These are phyloP conservation scores for Nicotiana paniculata DNA, from an alignment of 257 asterid species.

Conservation along the genomic window DNA sequence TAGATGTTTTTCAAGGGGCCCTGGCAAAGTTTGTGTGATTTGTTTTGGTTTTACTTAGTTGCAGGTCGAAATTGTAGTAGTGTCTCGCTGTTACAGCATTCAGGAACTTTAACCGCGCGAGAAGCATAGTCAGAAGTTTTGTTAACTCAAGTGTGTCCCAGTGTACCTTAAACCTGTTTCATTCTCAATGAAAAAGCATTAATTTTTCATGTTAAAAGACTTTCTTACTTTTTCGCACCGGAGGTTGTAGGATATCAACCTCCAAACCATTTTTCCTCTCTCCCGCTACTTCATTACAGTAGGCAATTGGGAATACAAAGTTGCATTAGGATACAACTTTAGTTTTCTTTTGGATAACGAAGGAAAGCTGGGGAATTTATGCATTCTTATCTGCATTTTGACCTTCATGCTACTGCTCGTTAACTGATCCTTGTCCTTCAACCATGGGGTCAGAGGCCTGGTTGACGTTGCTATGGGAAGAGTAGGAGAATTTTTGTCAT, in stretches of 20 bases:
- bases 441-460: no score
- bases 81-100: not conserved
- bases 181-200: not conserved
- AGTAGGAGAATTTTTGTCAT: no score
- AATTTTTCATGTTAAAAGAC: not conserved
- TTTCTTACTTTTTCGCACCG: not conserved
- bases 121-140: not conserved
- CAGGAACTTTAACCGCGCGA: not conserved
- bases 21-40: not conserved
- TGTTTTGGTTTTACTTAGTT: not conserved
- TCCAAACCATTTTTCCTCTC: not conserved
- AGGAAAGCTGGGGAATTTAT: not conserved
- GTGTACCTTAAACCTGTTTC: not conserved
- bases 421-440: not conserved
- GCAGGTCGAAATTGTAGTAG: not conserved
- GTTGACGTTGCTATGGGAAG: no score
- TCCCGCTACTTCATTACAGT: not conserved
- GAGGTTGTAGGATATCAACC: not conserved
- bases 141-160: not conserved
- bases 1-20: not conserved
- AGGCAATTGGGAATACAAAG: not conserved
- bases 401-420: not conserved
- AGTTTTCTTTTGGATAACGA: not conserved
- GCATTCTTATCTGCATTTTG: not conserved
- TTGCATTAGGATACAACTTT: not conserved